These are phyloP conservation scores for Calonectria hawksworthii DNA, from an alignment of 2,329 filamentous ascomycete genomes.

Conservation along the genomic window DNA sequence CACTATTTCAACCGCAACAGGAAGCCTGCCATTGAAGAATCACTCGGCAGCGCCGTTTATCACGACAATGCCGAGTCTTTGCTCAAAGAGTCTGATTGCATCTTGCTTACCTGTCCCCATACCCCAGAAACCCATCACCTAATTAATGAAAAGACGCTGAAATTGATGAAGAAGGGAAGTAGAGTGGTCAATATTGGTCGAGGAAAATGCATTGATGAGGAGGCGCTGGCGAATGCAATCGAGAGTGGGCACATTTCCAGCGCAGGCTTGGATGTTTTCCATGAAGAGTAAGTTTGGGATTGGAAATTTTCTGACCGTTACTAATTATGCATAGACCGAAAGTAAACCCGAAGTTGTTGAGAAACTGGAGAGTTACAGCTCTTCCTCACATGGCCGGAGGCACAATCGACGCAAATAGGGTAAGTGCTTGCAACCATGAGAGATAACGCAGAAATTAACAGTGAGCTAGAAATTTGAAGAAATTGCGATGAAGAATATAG, in stretches of 20 bases:
- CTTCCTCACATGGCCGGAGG: constrained; percentile 13
- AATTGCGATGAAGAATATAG: neutral
- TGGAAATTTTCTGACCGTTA: neutral
- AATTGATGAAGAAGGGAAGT: neutral
- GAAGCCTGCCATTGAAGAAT: neutral
- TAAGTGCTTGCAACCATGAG: neutral
- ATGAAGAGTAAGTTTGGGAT: neutral
- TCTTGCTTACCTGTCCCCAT: constrained; percentile 1
- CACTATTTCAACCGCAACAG: neutral
- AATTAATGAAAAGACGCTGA: neutral
- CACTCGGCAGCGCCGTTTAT: neutral
- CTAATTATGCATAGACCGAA: neutral
- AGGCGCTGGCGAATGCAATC: neutral
- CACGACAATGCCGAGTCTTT: neutral
- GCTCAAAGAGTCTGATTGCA: neutral
- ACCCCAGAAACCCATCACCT: neutral
- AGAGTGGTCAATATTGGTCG: constrained; percentile 8
- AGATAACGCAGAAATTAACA: neutral
- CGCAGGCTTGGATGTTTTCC: constrained; percentile 8
- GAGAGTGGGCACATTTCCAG: neutral
- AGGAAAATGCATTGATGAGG: constrained; percentile 9
- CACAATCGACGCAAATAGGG: neutral
- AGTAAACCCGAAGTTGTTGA: neutral
- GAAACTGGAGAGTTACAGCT: neutral
- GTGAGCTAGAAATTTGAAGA: neutral